Evolutionary conservation across 1,284 basidiomycete genomes (phyloP), one percentile per base, ranked within the genome.

Genomic region (Cryptococcus neoformans): DNA sequence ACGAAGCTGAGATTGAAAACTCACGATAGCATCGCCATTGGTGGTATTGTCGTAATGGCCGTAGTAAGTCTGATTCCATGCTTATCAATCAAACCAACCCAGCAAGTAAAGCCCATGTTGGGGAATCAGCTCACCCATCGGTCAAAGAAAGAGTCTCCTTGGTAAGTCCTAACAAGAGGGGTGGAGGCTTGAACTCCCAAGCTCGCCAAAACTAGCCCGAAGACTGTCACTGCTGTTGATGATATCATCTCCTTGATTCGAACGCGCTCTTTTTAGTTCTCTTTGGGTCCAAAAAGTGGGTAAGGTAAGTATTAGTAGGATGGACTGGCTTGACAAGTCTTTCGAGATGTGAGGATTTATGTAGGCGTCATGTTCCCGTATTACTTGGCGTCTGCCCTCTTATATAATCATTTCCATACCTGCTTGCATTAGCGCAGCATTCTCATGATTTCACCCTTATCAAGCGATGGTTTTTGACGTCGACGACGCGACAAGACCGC

Each of bases 101-200:
- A 39, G 37, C 45, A 41, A 40, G 14, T 28, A 51, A 6, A 16
- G 28, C 28, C 28, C 28, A 28, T 28, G 28, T 37, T 17, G 48
- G 42, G 48, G 17, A 42, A 46, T 51, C 6, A 34, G 55, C 60
- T 59, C 53, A 64, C 62, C 62, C 62, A 64, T 38, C 57, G 44
- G 48, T 64, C 62, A 46, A 64, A 64, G 58, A 64, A 64, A 4
- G 57, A 45, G 35, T 47, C 50, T 2, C 60, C 62, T 45, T 62
- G 28, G 42, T 64, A 64, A 14, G 41, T 51, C 44, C 57, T 46
- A 0, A 60, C 49, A 11, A 58, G 44, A 21, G 61, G 60, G 41
- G 57, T 62, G n/a, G 51, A 55, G 7, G 44, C 61, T 17, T 41
- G 39, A 2, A 38, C 53, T 21, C 28, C 42, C 3, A 52, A 41